Conservation (phyloP, 352 stramenopile species). For the Phytophthora megakarya region DNA sequence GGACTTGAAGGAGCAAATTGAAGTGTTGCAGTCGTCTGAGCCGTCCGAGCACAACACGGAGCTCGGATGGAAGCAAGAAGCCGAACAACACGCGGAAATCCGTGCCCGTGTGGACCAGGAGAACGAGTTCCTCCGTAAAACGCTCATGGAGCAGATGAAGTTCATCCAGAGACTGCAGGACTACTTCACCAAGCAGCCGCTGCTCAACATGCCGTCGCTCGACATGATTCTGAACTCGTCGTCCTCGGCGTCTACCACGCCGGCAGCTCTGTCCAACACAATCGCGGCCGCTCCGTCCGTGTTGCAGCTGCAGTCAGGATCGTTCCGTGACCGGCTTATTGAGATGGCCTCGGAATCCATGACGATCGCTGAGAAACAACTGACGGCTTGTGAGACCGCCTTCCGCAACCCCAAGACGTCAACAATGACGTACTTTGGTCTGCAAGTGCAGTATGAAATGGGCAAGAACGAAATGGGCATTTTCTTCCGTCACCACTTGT, state of each 20-base stretch:
- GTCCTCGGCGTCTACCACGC: slow-evolving; percentile 60
- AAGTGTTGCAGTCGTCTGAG: slow-evolving; percentile 88
- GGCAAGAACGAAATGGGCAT: slow-evolving; percentile 87
- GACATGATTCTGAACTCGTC: slow-evolving; percentile 87
- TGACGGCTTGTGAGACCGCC: slow-evolving; percentile 71
- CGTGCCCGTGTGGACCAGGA: slow-evolving; percentile 88
- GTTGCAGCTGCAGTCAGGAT: slow-evolving; percentile 76
- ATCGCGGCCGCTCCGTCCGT: slow-evolving; percentile 60
- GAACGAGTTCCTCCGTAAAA: slow-evolving; percentile 90
- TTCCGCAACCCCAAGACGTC: slow-evolving; percentile 86
- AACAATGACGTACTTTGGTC: slow-evolving; percentile 89
- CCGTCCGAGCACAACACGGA: slow-evolving; percentile 90
- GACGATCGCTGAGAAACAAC: slow-evolving; percentile 58
- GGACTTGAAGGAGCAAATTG: slow-evolving; percentile 90
- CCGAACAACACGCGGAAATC: slow-evolving; percentile 88
- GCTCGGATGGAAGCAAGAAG: slow-evolving; percentile 89
- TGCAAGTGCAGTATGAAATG: slow-evolving; percentile 90
- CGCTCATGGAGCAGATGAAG: slow-evolving; percentile 92
- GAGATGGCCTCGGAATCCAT: slow-evolving; percentile 72
- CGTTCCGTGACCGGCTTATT: slow-evolving; percentile 79
- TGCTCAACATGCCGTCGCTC: slow-evolving; percentile 88
- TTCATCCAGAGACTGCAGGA: slow-evolving; percentile 90
- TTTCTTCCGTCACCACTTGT: slow-evolving; percentile 86
- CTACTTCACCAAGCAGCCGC: slow-evolving; percentile 90
- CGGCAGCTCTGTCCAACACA: slow-evolving; percentile 68